These are phyloP conservation scores for Aspergillus sp. DNA, from an alignment of 2,329 filamentous ascomycete genomes.

Conservation along the genomic window DNA sequence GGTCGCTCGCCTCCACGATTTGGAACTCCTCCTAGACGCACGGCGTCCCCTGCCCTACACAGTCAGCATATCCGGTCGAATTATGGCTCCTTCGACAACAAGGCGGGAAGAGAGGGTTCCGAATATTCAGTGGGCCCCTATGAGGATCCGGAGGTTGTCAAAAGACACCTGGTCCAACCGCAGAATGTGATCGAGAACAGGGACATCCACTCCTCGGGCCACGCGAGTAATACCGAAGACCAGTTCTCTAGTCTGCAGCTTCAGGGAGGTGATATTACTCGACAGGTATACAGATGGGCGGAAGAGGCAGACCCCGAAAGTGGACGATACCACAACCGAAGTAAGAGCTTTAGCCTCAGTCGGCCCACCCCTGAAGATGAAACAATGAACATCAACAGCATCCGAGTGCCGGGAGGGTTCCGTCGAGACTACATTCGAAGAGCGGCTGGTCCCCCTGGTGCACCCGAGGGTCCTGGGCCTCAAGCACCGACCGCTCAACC, in stretches of 20 bases:
- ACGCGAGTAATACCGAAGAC: slow-evolving; percentile 56
- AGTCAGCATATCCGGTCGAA: slow-evolving; percentile 62
- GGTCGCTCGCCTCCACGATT: slow-evolving; percentile 49
- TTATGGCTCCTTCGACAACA: slow-evolving; percentile 81
- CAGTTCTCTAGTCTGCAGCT: slow-evolving; percentile 92
- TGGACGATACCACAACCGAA: slow-evolving; percentile 64
- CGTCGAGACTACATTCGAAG: slow-evolving; percentile 83
- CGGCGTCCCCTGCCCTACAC: slow-evolving; percentile 57
- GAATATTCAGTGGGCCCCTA: slow-evolving; percentile 56
- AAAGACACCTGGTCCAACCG: slow-evolving; percentile 81
- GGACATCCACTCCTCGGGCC: slow-evolving; percentile 28
- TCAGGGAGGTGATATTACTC: slow-evolving; percentile 90
- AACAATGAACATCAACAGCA: slow-evolving; percentile 79
- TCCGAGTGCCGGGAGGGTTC: slow-evolving; percentile 92
- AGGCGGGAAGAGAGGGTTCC: slow-evolving; percentile 51
- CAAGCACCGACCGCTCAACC: slow-evolving; percentile 44
- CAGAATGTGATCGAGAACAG: slow-evolving; percentile 38
- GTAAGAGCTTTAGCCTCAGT: slow-evolving; percentile 80
- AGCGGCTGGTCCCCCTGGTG: slow-evolving; percentile 57
- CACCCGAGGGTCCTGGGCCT: slow-evolving; percentile 36
- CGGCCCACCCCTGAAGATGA: slow-evolving; percentile 77
- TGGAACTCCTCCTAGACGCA: slow-evolving; percentile 48
- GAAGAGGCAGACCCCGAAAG: slow-evolving; percentile 75
- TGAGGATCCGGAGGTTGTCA: slow-evolving; percentile 89
- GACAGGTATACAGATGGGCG: slow-evolving; percentile 95